Base-by-base conservation (phyloP, 805 yeast genomes). In the Yarrowia osloensis region DNA sequence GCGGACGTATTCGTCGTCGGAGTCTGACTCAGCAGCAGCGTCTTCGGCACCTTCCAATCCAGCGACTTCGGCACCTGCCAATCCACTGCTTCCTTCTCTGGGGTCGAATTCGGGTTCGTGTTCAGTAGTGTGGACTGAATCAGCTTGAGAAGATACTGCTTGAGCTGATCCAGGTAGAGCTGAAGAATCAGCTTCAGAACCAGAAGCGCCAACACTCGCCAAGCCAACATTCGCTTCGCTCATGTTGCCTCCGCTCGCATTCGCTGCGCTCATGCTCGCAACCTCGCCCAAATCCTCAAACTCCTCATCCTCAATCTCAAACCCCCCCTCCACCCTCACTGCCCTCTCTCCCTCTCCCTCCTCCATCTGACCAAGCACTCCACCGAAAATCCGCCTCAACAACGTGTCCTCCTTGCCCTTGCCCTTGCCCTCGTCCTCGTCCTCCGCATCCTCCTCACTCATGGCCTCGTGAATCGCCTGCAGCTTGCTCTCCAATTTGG, bases 261-360 rank as follows among this genome's bases (percentile, higher is more conserved):
- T n/a, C n/a, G n/a, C n/a, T n/a, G n/a, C n/a, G n/a, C 13, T 33
- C 5, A 4, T 28, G 2, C 28, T 4, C 21, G 24, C 63, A 15
- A 57, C 63, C 4, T 57, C 37, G 0, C 63, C 63, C 21, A 57
- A 12, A 40, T 57, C 63, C 49, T 57, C 63, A 28, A n/a, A 57
- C 49, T 57, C 44, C 22, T 57, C 63, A 21, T 57, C 63, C 11
- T 57, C 63, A 39, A 57, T 37, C 47, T 39, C 63, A 57, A 57
- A 57, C 12, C 63, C 63, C 0, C 63, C 63, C 28, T 57, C 63
- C 24, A 28, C 15, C 3, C 63, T 39, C 19, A 9, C 28, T 5
- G 28, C 63, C 4, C 13, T 15, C 8, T 40, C 63, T 17, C 39
- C 55, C 33, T 57, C 63, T 15, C 31, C 63, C 22, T 37, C 44